These are phyloP conservation scores for Cyclocybe aegerita DNA, from an alignment of 768 basidiomycete species.

Conservation along the genomic window DNA sequence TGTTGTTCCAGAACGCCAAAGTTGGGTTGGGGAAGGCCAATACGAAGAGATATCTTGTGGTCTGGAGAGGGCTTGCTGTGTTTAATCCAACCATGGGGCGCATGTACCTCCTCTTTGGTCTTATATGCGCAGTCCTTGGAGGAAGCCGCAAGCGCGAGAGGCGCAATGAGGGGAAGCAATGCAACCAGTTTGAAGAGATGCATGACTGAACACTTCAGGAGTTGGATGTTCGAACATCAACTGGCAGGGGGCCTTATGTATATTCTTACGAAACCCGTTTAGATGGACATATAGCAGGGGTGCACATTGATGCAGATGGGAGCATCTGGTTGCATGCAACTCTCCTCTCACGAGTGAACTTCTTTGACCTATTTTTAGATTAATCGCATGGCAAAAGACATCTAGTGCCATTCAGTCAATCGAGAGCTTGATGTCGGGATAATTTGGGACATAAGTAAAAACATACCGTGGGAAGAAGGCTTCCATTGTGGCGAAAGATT, in stretches of 20 bases:
- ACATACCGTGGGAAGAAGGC: too few relatives aligned
- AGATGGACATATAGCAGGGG: neutral
- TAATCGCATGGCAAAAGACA: neutral
- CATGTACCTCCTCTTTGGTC: constrained; percentile 47
- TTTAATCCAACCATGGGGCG: constrained; percentile 42
- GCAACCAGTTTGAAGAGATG: constrained; percentile 10
- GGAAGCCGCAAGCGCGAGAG: constrained; percentile 20
- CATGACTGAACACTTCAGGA: neutral
- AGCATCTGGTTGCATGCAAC: neutral
- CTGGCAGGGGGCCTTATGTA: neutral
- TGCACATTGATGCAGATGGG: neutral
- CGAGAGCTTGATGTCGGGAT: too few relatives aligned
- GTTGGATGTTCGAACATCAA: neutral
- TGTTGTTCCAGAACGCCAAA: constrained; percentile 50
- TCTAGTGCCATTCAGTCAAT: neutral
- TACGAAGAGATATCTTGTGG: constrained; percentile 53
- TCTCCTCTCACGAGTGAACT: neutral
- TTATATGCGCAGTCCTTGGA: constrained; percentile 17
- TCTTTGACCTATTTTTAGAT: neutral
- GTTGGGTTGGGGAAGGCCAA: constrained; percentile 54
- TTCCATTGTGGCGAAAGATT: too few relatives aligned
- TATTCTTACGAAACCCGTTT: too few relatives aligned
- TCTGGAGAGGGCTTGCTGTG: constrained; percentile 40
- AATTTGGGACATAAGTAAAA: too few relatives aligned
- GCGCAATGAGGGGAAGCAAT: constrained; percentile 15